Base-by-base conservation (phyloP, 2,329 filamentous ascomycete genomes). In the Tolypocladium tropicale region DNA sequence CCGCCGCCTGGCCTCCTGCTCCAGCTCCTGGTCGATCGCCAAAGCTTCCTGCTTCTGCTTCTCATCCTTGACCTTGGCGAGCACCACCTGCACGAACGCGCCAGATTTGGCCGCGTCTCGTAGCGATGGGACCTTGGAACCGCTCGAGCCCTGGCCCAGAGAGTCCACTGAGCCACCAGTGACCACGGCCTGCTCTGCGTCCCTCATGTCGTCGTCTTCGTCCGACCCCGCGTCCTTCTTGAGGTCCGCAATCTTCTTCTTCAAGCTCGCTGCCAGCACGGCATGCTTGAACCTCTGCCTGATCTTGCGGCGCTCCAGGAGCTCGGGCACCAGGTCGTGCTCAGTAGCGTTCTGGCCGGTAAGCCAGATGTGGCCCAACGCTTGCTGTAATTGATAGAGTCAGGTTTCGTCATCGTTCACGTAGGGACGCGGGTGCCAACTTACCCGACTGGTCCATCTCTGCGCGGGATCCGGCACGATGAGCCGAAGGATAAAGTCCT, bases 261-360 rank as follows among this genome's bases (percentile, higher is more conserved):
- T 85, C 55, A 99, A 84, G 76, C 95, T 96, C 78, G 97, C 89
- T 67, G 96, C 86, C 74, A 97, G 90, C 75, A 99, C 95, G 66
- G 92, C 93, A 61, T 93, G 88, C 72, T 88, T 88, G 64, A 99
- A 87, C 60, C 91, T 90, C 56, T 90, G 90, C 73, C 91, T 91
- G 60, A 92, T 88, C 73, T 95, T 90, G 77, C 94, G 95, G 54
- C 91, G 88, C 74, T 89, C 89, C 64, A 64, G 64, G 78, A 99
- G 95, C 77, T 99, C 94, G 63, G 94, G 94, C 72, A 99, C 77
- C 82, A 99, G 82, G 79, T 99, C 92, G 83, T 96, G 91, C 73
- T 97, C 92, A 59, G 88, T 90, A 60, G 94, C 94, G 60, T 84
- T 94, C 77, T 94, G 82, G 71, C 93, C 93, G 68, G 84, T 94